Base-by-base conservation (phyloP, 139 green algal genomes). In the Penium margaritaceum region DNA sequence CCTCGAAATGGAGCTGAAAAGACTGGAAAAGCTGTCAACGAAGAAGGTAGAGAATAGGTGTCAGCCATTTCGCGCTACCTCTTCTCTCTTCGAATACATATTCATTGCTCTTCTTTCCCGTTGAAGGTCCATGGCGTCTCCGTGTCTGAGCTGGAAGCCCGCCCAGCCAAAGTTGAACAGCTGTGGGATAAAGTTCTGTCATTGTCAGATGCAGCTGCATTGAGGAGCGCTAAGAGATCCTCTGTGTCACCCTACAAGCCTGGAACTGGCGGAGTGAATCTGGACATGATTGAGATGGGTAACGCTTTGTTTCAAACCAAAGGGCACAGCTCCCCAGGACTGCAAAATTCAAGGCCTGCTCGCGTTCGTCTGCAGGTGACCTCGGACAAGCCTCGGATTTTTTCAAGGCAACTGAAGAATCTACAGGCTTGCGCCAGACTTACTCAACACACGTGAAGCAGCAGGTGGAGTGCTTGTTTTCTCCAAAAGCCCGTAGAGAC, bases 201-300 rank as follows among this genome's bases (percentile, higher is more conserved):
- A 5, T 33, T 60, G 9, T 24, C 47, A 33, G 47, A 60, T 60
- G 47, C n/a, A n/a, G 30, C 30, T 27, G 47, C 47, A n/a, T n/a
- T n/a, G 14, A 33, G 47, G 30, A 24, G 47, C 17, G 47, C 5
- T 60, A 24, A 24, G 47, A 60, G 47, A 24, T 33, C 47, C 17
- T n/a, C 30, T 21, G 47, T 24, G 19, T 60, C 47, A n/a, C n/a
- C n/a, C n/a, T n/a, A n/a, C 14, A 5, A n/a, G 30, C 47, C n/a
- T n/a, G 47, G 47, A 6, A 21, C 30, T 60, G 29, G n/a, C 29
- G 47, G 30, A n/a, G 47, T 60, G n/a, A n/a, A 60, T 7, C 29
- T 60, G 29, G 47, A 60, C 47, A 24, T 24, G 29, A n/a, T 60
- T 5, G 47, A 60, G 30, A 60, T 60, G 47, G 47, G 47, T 60